These are phyloP conservation scores for Venturia aucupariae DNA, from an alignment of 2,329 filamentous ascomycete species.

Conservation along the genomic window DNA sequence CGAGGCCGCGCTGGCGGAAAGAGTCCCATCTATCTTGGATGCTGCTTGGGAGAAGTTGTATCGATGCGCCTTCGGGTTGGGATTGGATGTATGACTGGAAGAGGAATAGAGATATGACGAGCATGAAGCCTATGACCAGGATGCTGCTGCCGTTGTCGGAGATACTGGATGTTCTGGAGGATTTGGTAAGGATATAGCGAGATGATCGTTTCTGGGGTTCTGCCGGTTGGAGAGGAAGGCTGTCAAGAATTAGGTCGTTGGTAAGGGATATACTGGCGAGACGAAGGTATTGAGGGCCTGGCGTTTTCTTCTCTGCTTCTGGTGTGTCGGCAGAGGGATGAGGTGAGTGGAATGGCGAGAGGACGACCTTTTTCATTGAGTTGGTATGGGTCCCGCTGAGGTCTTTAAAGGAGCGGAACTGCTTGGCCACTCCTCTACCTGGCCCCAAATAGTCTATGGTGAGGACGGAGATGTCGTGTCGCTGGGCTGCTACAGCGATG, in stretches of 20 bases:
- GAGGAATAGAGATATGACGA: conserved; percentile 50
- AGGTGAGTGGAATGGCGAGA: conserved; percentile 37
- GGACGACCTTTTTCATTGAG: conserved; percentile 45
- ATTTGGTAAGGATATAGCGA: conserved; percentile 58
- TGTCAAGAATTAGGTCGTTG: conserved; percentile 71
- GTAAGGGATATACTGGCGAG: conserved; percentile 74
- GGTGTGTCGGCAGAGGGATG: conserved; percentile 16
- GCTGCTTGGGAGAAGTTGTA: conserved; percentile 3
- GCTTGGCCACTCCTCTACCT: conserved; percentile 33
- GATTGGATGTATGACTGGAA: conserved; percentile 44
- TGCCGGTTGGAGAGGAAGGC: conserved; percentile 54
- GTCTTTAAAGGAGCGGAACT: conserved; percentile 41
- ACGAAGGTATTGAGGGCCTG: conserved; percentile 52
- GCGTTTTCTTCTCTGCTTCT: conserved; percentile 20
- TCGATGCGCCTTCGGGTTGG: neutral
- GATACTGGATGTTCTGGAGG: conserved; percentile 16
- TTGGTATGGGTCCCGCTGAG: conserved; percentile 47
- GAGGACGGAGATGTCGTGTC: conserved; percentile 68
- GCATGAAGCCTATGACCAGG: conserved; percentile 51
- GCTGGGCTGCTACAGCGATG: conserved; percentile 70
- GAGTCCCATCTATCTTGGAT: neutral
- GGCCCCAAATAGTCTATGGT: conserved; percentile 50
- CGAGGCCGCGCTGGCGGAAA: neutral
- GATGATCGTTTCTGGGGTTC: conserved; percentile 38
- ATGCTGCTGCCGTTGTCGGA: conserved; percentile 47